phyloP scores from a whole-genome alignment of 2,329 filamentous ascomycete species.

The Colletotrichum salicis region DNA sequence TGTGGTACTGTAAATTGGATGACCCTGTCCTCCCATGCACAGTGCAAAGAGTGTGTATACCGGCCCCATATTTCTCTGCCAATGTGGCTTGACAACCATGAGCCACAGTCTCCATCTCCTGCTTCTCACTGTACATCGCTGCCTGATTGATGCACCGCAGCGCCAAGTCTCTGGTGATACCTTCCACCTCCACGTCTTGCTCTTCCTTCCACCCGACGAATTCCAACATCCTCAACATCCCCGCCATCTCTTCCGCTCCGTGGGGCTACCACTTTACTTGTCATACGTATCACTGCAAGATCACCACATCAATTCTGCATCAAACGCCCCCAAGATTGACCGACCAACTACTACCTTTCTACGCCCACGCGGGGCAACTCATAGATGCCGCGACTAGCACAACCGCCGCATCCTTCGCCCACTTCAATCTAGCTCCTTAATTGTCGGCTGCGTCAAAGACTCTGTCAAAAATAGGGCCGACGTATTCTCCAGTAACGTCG shows the following conservation, averaged over 20 bases:
- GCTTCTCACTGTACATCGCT: constrained; percentile 26
- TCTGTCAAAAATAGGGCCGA: background rate
- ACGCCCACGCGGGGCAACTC: background rate
- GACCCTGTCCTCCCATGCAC: background rate
- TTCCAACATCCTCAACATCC: background rate
- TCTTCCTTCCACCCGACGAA: background rate
- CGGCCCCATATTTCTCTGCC: background rate
- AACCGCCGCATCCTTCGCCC: background rate
- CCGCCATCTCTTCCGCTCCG: background rate
- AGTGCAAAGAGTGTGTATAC: background rate
- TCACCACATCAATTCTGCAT: background rate
- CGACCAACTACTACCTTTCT: too few species aligned
- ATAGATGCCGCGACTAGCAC: background rate
- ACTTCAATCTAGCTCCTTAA: background rate
- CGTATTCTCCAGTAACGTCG: background rate
- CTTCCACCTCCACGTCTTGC: background rate
- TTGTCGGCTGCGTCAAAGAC: background rate
- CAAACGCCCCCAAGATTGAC: background rate
- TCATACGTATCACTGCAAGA: background rate
- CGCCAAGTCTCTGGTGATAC: constrained; percentile 27
- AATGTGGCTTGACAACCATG: too few species aligned
- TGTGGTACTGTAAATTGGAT: too few species aligned
- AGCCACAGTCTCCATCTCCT: background rate
- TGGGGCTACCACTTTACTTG: background rate
- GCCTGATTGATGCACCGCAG: constrained; percentile 27